Percentiles rank a stretch among this genome's conserved stretches.
These are phyloP conservation scores for Hanseniaspora uvarum DNA, from an alignment of 1,139 yeast genomes.

Conservation along the genomic window DNA sequence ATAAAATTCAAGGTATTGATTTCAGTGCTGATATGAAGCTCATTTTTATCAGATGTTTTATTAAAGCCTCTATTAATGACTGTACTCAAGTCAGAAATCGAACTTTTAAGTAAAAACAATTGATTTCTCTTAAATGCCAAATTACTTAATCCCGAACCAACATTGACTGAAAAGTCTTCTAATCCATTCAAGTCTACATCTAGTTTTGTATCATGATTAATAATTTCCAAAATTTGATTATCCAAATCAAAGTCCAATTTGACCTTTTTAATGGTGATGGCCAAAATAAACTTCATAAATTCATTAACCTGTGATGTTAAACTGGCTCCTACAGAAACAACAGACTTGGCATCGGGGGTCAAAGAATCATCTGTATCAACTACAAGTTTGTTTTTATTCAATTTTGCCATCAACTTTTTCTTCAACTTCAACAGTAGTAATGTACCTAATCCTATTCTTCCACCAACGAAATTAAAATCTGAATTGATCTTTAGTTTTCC, in stretches of 20 bases:
- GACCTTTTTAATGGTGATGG: conserved; percentile 20
- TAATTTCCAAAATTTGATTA: conserved; percentile 25
- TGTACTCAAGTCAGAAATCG: background rate
- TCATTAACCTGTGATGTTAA: background rate
- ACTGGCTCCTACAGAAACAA: background rate
- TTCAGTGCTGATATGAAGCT: background rate
- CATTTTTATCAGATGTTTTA: background rate
- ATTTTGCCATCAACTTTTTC: conserved; percentile 74
- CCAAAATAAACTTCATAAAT: background rate
- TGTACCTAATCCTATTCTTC: conserved; percentile 37
- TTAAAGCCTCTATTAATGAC: background rate
- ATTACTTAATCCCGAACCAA: background rate
- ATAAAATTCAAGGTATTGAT: background rate
- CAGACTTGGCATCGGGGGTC: background rate
- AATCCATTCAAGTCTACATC: conserved; percentile 23
- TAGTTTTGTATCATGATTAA: conserved; percentile 28
- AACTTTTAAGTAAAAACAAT: background rate
- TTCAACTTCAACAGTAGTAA: conserved; percentile 63
- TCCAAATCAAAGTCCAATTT: conserved; percentile 26
- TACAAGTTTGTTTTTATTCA: conserved; percentile 37
- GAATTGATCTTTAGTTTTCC: conserved; percentile 23
- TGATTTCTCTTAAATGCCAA: conserved; percentile 4
- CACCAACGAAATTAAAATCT: background rate
- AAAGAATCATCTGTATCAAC: conserved; percentile 26
- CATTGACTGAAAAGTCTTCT: background rate